Base-by-base conservation (phyloP, 495 filamentous ascomycete genomes). In the Podospora sp. region DNA sequence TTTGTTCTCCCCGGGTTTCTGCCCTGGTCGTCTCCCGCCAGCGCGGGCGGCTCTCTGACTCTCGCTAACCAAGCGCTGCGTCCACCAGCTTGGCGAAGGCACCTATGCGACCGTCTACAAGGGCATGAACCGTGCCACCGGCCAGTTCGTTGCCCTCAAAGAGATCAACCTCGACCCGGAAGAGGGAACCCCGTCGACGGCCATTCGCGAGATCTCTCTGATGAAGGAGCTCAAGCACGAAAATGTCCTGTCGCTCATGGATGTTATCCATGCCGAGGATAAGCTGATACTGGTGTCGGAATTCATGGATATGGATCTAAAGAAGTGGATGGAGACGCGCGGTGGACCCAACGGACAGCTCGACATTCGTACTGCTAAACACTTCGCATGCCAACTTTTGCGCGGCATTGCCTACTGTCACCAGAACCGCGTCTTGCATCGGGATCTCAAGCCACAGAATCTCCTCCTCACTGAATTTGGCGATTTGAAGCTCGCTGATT, bases 151-250 rank as follows among this genome's bases (percentile, higher is more conserved):
- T 66, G 95, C 95, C 11, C 85, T 99, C 65, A 99, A 99, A 80
- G 96, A 99, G 82, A 99, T 99, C 72, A 94, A 97, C 74, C 92
- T 99, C 60, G 95, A 99, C 75, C 95, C 92, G 61, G 95, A 99
- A 84, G 95, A 99, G 82, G 95, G 95, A 59, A 97, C 96, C 0
- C 95, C 95, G 0, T 94, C 90, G n/a, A 99, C 95, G 14, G 95
- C 95, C 40, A 99, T 99, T 75, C 93, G 95, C 56, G 95, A 99
- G 80, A 99, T 99, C 74, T 97, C 93, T 0, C 84, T 99, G 29
- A 97, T 99, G 91, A 99, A 99, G 80, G 95, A 99, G 79, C 87
- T 98, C 73, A 98, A 97, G 79, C 93, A 99, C 80, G 92, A 96
- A 72, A 97, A 96, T 76, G 97, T 98, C 66, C 94, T 99, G 63